phyloP scores from a whole-genome alignment of 495 filamentous ascomycete genomes.

The Xylaria intraflava region DNA sequence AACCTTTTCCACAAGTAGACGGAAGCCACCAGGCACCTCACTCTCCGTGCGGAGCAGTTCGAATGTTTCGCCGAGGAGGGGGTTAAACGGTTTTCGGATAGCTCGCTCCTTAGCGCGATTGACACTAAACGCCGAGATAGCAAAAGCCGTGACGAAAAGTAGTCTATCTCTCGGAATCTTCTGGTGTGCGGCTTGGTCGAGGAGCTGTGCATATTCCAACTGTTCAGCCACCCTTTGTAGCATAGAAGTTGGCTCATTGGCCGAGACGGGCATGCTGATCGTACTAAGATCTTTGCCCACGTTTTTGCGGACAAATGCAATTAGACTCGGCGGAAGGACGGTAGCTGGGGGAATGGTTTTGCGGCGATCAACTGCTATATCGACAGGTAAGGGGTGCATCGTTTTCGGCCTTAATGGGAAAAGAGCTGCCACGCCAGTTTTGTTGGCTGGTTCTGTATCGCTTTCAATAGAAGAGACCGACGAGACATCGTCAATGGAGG shows the following conservation, averaged over 20 bases:
- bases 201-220: slow-evolving; percentile 78
- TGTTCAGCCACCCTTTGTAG: slow-evolving; percentile 84
- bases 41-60: slow-evolving; percentile 83
- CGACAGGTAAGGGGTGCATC: slow-evolving; percentile 69
- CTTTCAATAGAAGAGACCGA: slow-evolving; percentile 57
- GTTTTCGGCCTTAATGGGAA: slow-evolving; percentile 71
- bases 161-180: slow-evolving; percentile 60
- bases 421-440: slow-evolving; percentile 39
- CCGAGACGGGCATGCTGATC: slow-evolving; percentile 93
- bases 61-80: slow-evolving; percentile 92
- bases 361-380: slow-evolving; percentile 56
- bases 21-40: slow-evolving; percentile 63
- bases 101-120: slow-evolving; percentile 79
- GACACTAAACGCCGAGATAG: slow-evolving; percentile 73
- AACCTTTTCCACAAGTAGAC: slow-evolving; percentile 89
- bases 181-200: slow-evolving; percentile 64
- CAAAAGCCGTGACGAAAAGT: slow-evolving; percentile 82
- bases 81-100: slow-evolving; percentile 96
- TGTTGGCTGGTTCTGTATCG: slow-evolving; percentile 39
- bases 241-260: slow-evolving; percentile 87
- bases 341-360: slow-evolving; percentile 63
- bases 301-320: slow-evolving; percentile 92
- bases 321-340: slow-evolving; percentile 76
- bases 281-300: slow-evolving; percentile 95
- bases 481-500: slow-evolving; percentile 49